phyloP scores from a whole-genome alignment of 768 basidiomycete species.

The Strobilomyces echinocephalus region DNA sequence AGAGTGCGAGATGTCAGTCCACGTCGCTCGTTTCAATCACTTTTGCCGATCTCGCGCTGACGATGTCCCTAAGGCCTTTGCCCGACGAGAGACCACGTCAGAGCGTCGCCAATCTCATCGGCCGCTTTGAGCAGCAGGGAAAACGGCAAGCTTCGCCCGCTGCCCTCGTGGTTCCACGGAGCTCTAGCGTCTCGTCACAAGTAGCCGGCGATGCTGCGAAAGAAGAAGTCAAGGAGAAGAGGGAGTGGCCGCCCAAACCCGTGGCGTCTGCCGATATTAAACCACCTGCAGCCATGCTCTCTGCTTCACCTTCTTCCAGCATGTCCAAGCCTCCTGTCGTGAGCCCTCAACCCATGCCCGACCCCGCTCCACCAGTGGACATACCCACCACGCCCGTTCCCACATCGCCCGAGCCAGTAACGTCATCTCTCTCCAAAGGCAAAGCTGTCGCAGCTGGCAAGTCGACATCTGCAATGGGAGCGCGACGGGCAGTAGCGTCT shows the following conservation, averaged over 20 bases:
- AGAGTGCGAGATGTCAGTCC: conserved; percentile 28
- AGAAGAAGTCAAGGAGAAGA: conserved; percentile 65
- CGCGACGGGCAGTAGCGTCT: conserved; percentile 15
- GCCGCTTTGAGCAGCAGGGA: conserved; percentile 78
- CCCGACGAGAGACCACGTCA: conserved; percentile 85
- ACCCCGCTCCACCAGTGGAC: conserved; percentile 17
- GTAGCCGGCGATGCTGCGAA: conserved; percentile 57
- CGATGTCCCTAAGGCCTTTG: conserved; percentile 53
- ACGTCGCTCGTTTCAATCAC: conserved; percentile 1
- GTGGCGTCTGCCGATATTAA: conserved; percentile 31
- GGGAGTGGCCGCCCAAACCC: conserved; percentile 72
- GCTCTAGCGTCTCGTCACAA: conserved; percentile 65
- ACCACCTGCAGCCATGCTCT: conserved; percentile 32
- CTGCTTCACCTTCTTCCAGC: conserved; percentile 28
- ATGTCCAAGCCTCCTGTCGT: conserved; percentile 17
- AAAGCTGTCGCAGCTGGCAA: conserved; percentile 16
- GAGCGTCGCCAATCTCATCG: conserved; percentile 88
- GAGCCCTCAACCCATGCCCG: conserved; percentile 30
- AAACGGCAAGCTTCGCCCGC: conserved; percentile 52
- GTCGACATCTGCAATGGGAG: conserved; percentile 21
- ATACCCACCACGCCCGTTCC: conserved; percentile 20
- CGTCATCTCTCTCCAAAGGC: conserved; percentile 19
- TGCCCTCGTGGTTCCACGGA: conserved; percentile 43
- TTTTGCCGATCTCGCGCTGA: conserved; percentile 14
- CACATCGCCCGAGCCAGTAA: conserved; percentile 17